These are phyloP conservation scores for Arthrinium phaeospermum DNA, from an alignment of 2,329 filamentous ascomycete genomes.

Conservation along the genomic window DNA sequence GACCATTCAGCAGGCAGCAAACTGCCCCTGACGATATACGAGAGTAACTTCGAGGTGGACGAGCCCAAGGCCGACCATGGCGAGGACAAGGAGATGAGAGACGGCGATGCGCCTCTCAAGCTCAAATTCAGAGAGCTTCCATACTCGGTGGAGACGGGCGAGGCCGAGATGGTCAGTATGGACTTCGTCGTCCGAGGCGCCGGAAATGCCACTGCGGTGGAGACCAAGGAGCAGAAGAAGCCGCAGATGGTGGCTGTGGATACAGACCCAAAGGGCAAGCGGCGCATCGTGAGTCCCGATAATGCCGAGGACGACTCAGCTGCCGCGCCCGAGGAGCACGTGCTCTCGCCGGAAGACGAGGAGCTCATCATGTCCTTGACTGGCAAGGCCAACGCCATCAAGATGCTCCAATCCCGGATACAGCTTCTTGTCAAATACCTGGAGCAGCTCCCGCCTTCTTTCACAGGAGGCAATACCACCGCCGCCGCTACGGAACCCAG, in stretches of 20 bases:
- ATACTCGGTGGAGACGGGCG: constrained; percentile 89
- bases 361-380: constrained; percentile 72
- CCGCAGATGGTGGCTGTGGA: constrained; percentile 48
- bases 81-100: constrained; percentile 76
- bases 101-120: constrained; percentile 60
- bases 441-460: constrained; percentile 68
- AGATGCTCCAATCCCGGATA: constrained; percentile 85
- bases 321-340: constrained; percentile 46
- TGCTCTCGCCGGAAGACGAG: constrained; percentile 64
- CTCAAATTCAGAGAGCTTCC: constrained; percentile 83
- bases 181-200: constrained; percentile 89
- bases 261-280: constrained; percentile 60
- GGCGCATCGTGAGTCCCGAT: constrained; percentile 44
- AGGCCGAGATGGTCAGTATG: constrained; percentile 97
- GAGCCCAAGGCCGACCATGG: constrained; percentile 55
- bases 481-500: constrained; percentile 30
- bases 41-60: constrained; percentile 79
- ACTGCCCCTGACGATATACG: constrained; percentile 89
- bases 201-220: constrained; percentile 74
- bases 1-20: constrained; percentile 71
- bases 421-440: constrained; percentile 79
- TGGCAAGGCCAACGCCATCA: constrained; percentile 89
- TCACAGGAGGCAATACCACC: constrained; percentile 43
- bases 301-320: constrained; percentile 34
- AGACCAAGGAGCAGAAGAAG: constrained; percentile 45